These are phyloP conservation scores for Raphanus raphanistrum DNA, from an alignment of 345 rosid genomes.

Conservation along the genomic window DNA sequence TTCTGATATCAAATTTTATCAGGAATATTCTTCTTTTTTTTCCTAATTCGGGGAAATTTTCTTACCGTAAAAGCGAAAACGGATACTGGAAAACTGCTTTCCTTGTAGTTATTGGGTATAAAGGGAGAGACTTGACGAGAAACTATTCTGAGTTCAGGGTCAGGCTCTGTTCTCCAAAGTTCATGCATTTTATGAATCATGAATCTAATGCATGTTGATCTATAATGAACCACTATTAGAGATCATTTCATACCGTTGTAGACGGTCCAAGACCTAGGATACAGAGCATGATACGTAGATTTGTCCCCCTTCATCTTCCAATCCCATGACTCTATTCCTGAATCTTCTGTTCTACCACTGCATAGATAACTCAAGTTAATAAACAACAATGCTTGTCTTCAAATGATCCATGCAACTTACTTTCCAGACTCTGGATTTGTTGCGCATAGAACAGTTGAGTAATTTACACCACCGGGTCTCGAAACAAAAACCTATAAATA, in stretches of 20 bases:
- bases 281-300: constrained; percentile 90
- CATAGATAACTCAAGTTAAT: constrained; percentile 21
- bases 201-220: not conserved
- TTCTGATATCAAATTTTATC: not conserved
- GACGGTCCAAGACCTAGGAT: constrained; percentile 94
- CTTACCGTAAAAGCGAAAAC: constrained; percentile 78
- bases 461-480: constrained; percentile 62
- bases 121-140: constrained; percentile 93
- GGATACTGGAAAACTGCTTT: constrained; percentile 85
- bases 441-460: constrained; percentile 80
- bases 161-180: constrained; percentile 65
- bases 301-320: constrained; percentile 80
- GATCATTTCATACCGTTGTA: constrained; percentile 65
- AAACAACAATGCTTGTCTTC: not conserved
- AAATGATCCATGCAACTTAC: not conserved
- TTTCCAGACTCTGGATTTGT: constrained; percentile 40
- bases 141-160: constrained; percentile 79
- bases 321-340: constrained; percentile 91
- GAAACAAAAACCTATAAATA: constrained; percentile 66
- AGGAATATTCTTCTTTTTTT: not conserved
- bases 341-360: constrained; percentile 25
- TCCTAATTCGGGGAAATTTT: not conserved
- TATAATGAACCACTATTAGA: not conserved
- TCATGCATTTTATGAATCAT: not conserved
- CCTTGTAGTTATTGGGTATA: constrained; percentile 88